Percentiles rank a stretch among this genome's conserved stretches.
Evolutionary conservation across 257 asterid species (phyloP).

Genomic region (Thymus quinquecostatus): DNA sequence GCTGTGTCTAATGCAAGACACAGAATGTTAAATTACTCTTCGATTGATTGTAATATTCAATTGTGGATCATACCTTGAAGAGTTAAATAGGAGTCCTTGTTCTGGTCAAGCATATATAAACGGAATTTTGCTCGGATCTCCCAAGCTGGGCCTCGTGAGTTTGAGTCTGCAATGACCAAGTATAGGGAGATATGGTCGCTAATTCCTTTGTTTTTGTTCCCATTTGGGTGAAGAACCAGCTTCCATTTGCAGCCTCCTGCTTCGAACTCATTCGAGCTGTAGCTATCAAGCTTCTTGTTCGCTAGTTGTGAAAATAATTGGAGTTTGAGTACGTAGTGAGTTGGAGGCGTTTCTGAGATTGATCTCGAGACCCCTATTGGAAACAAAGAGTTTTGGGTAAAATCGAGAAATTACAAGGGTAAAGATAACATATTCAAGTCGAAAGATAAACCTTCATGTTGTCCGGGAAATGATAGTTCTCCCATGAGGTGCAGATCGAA

Average conservation of each 20-base stretch:
- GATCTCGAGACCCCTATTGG: slow-evolving; percentile 32
- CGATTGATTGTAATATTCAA: not conserved
- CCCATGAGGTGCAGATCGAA: slow-evolving; percentile 18
- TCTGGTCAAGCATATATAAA: slow-evolving; percentile 65
- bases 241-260: slow-evolving; percentile 85
- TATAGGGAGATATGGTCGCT: slow-evolving; percentile 58
- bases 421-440: not conserved
- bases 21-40: not conserved
- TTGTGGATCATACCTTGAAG: slow-evolving; percentile 47
- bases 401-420: slow-evolving; percentile 18
- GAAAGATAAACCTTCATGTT: slow-evolving; percentile 31
- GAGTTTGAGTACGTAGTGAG: slow-evolving; percentile 49
- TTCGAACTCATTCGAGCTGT: slow-evolving; percentile 48
- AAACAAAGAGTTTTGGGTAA: not conserved
- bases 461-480: slow-evolving; percentile 22
- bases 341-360: slow-evolving; percentile 53
- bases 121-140: slow-evolving; percentile 59
- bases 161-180: slow-evolving; percentile 45
- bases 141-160: slow-evolving; percentile 45
- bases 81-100: slow-evolving; percentile 53
- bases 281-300: slow-evolving; percentile 51
- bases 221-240: slow-evolving; percentile 63
- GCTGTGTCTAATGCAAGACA: slow-evolving; percentile 32
- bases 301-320: slow-evolving; percentile 50
- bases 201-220: slow-evolving; percentile 61